Evolutionary conservation across 1,284 basidiomycete species (phyloP), one percentile per base, ranked within the genome.

Genomic region (Sphagnurus paluster): DNA sequence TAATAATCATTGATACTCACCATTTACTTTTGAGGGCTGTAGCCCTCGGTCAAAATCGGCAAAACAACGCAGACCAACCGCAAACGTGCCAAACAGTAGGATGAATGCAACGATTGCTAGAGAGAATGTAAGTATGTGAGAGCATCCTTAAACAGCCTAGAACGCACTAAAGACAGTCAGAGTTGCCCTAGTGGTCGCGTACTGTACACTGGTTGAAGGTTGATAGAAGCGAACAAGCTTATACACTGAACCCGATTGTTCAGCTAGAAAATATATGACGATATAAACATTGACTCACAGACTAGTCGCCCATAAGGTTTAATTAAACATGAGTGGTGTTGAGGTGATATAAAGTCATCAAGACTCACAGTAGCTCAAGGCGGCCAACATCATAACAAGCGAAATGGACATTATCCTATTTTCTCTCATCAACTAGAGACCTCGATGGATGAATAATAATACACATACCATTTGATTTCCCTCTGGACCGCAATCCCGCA

Each of bases 161-260:
- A 13, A 74, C 89, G 56, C 58, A 93, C 90, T 90, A 72, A 87
- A 93, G 33, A 79, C 77, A 16, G 82, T 88, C 19, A 87, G 71
- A n/a, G 86, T 90, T 50, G 75, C 82, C 49, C 87, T 74, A 13
- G 88, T 90, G 17, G 85, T 82, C 17, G 66, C 57, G 56, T 91
- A 91, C 55, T 77, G 69, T 0, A 37, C 56, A 35, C 67, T 55
- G 5, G 84, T 82, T 6, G 56, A 52, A 6, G 85, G 84, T 26
- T 78, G 67, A 61, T 87, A 92, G 69, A 91, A 87, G 23, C 89
- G 80, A 46, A 84, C 78, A 20, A 92, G 76, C 60, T 92, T 92
- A 66, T 86, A 92, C 44, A 88, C 87, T 89, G 46, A 19, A 10
- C 16, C 54, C 30, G 55, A 26, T 42, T 16, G 14, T 32, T 49